phyloP scores from a whole-genome alignment of 495 filamentous ascomycete species.

The Darksidea phi region DNA sequence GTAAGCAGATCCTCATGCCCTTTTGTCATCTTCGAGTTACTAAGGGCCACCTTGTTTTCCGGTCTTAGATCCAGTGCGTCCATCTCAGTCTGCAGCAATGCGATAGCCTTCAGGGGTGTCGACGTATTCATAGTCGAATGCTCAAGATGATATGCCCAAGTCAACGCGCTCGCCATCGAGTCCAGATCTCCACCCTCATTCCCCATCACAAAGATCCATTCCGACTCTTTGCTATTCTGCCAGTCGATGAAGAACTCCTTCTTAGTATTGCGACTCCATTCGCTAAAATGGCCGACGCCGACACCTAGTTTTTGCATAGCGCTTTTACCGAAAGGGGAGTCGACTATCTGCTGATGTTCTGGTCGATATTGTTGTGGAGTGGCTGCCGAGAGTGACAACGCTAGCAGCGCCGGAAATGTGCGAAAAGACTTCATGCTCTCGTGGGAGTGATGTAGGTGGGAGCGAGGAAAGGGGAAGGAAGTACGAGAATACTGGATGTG shows the following conservation, averaged over 20 bases:
- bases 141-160: slow-evolving; percentile 37
- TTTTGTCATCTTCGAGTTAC: slow-evolving; percentile 33
- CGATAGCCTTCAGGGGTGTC: slow-evolving; percentile 34
- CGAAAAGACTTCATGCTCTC: too few relatives aligned
- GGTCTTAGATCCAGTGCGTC: slow-evolving; percentile 36
- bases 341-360: too few relatives aligned
- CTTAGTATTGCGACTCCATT: slow-evolving; percentile 36
- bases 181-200: slow-evolving; percentile 39
- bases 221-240: slow-evolving; percentile 25
- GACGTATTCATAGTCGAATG: slow-evolving; percentile 34
- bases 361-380: too few relatives aligned
- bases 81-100: slow-evolving; percentile 33
- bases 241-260: slow-evolving; percentile 37
- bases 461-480: too few relatives aligned
- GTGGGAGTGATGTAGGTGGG: too few relatives aligned
- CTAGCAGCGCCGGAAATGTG: too few relatives aligned
- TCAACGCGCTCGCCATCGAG: slow-evolving; percentile 30
- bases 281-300: slow-evolving; percentile 37
- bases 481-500: too few relatives aligned
- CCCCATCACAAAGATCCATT: slow-evolving; percentile 36
- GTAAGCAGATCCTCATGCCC: slow-evolving; percentile 36
- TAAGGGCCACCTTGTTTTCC: slow-evolving; percentile 35
- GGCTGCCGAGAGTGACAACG: too few relatives aligned
- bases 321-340: too few relatives aligned
- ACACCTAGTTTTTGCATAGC: too few relatives aligned